Conservation (phyloP, 202 grass and related monocot species). For the Brachypodium distachyon region DNA sequence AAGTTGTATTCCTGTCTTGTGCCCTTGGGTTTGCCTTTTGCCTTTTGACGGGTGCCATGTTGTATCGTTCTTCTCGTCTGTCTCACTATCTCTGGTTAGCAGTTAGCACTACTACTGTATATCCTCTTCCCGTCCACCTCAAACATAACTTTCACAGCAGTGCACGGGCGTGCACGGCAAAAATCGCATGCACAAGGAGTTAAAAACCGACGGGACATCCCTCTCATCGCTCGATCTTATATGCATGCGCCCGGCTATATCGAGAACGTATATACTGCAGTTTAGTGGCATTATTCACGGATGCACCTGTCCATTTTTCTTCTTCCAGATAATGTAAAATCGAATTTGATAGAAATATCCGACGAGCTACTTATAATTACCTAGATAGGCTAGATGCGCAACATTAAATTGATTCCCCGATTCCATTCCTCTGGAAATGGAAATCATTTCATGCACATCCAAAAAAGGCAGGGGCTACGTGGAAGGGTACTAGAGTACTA, state of each 20-base stretch:
- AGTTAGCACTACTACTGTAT: too few species aligned
- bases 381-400: too few species aligned
- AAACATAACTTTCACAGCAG: background rate
- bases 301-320: too few species aligned
- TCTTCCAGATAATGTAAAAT: too few species aligned
- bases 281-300: too few species aligned
- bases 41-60: slow-evolving; percentile 18
- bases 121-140: background rate
- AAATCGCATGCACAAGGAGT: background rate
- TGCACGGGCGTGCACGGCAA: background rate
- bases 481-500: too few species aligned
- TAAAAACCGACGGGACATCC: background rate
- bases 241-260: too few species aligned
- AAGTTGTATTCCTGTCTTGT: slow-evolving; percentile 12
- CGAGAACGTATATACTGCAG: too few species aligned
- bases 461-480: too few species aligned
- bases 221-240: too few species aligned
- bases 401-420: background rate
- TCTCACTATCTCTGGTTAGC: background rate
- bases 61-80: background rate
- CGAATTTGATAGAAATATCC: too few species aligned
- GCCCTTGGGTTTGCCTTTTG: slow-evolving; percentile 13
- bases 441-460: background rate
- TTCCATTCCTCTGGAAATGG: background rate
- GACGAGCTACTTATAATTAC: too few species aligned